Conservation (phyloP, 148 eudicot species). For the Chenopodium quinoa region DNA sequence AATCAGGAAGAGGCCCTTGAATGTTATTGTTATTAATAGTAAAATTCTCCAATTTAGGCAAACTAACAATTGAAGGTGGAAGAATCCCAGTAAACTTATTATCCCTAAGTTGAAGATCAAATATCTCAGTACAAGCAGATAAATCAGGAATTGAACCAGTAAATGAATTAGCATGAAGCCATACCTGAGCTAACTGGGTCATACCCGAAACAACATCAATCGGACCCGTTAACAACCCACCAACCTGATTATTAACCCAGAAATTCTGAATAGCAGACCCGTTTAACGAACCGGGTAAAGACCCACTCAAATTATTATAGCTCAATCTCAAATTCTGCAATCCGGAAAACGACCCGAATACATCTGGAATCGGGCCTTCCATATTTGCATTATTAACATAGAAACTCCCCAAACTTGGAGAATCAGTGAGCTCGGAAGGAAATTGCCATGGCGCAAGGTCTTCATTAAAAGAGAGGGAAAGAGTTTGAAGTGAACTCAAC, state of each 20-base stretch:
- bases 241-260: slow-evolving; percentile 26
- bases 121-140: slow-evolving; percentile 31
- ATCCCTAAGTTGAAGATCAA: slow-evolving; percentile 47
- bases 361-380: slow-evolving; percentile 10
- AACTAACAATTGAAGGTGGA: slow-evolving; percentile 31
- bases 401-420: neutral
- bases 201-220: slow-evolving; percentile 24
- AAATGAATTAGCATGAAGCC: slow-evolving; percentile 55
- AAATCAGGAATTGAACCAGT: slow-evolving; percentile 55
- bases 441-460: slow-evolving; percentile 14
- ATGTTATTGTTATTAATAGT: slow-evolving; percentile 47
- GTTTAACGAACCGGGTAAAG: neutral
- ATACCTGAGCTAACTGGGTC: slow-evolving; percentile 33
- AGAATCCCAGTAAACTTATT: slow-evolving; percentile 52
- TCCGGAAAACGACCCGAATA: neutral
- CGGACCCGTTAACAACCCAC: slow-evolving; percentile 22
- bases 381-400: neutral
- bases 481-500: neutral
- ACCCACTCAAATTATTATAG: slow-evolving; percentile 7
- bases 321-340: slow-evolving; percentile 1
- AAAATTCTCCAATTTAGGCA: slow-evolving; percentile 34
- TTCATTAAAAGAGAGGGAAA: neutral
- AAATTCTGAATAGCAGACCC: slow-evolving; percentile 12
- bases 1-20: slow-evolving; percentile 43
- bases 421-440: neutral